Percentiles rank a stretch among this genome's conserved stretches.
phyloP scores from a whole-genome alignment of 2,329 filamentous ascomycete genomes.

The Nemania serpens region DNA sequence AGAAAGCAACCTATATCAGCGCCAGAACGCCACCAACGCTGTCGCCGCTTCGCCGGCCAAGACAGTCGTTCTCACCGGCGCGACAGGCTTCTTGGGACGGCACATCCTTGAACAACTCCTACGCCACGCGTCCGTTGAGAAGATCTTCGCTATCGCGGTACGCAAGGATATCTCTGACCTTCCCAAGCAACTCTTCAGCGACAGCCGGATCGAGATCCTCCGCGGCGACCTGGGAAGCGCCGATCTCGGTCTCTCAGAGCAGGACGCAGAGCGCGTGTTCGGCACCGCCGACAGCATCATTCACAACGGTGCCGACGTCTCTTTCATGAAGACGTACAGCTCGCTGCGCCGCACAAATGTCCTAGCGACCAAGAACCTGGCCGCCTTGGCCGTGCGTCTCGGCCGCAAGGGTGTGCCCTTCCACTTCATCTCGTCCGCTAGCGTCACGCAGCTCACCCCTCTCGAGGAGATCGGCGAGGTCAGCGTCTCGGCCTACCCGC shows the following conservation, averaged over 20 bases:
- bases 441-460: not conserved
- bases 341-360: conserved; percentile 45
- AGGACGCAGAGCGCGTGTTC: not conserved
- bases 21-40: not conserved
- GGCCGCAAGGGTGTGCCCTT: not conserved
- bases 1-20: not conserved
- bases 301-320: conserved; percentile 54
- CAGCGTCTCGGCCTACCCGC: conserved; percentile 27
- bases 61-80: conserved; percentile 9
- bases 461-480: not conserved
- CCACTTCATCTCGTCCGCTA: conserved; percentile 17
- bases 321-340: conserved; percentile 45
- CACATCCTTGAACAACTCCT: conserved; percentile 9
- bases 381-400: conserved; percentile 10
- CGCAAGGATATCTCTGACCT: not conserved
- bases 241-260: not conserved
- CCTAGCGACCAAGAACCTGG: not conserved
- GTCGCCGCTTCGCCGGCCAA: not conserved
- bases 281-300: conserved; percentile 52
- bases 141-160: conserved; percentile 5
- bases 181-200: not conserved
- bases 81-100: conserved; percentile 17
- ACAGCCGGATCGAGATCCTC: not conserved
- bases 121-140: not conserved
- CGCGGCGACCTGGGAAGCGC: not conserved